Percentiles rank a stretch among this genome's conserved stretches.
These are phyloP conservation scores for Heterobasidion occidentale DNA, from an alignment of 1,284 basidiomycete species.

Conservation along the genomic window DNA sequence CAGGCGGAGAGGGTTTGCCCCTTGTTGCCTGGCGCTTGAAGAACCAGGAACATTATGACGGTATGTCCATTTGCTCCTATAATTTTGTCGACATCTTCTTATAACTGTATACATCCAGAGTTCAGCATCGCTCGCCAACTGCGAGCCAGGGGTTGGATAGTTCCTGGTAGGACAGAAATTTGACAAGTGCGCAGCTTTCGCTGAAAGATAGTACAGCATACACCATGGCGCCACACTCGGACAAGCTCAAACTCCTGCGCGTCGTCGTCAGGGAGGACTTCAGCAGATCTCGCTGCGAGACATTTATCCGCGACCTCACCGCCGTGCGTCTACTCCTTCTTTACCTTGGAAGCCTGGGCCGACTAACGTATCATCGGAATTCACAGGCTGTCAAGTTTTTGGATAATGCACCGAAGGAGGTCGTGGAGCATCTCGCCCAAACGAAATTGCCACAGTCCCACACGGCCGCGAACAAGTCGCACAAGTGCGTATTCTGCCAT, in stretches of 20 bases:
- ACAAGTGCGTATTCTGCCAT: background rate
- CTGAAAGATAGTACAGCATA: background rate
- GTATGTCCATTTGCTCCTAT: background rate
- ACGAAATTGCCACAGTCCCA: background rate
- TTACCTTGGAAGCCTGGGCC: background rate
- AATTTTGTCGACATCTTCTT: background rate
- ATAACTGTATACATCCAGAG: background rate
- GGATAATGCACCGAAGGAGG: background rate
- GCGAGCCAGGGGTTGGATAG: background rate
- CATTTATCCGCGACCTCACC: background rate
- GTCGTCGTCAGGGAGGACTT: background rate
- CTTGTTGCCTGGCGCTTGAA: background rate
- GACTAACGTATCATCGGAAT: background rate
- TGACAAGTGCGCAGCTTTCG: background rate
- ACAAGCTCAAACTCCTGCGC: background rate
- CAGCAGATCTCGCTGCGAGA: background rate
- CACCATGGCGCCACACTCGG: background rate
- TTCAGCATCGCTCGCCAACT: background rate
- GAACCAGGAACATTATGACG: background rate
- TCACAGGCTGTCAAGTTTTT: background rate
- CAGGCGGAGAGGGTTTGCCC: background rate
- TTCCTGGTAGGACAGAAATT: background rate
- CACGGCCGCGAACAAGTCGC: background rate
- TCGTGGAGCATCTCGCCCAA: background rate
- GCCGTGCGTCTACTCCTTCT: background rate